Evolutionary conservation across 345 rosid species (phyloP), one percentile per base, ranked within the genome.

Genomic region (Hirschfeldia incana): DNA sequence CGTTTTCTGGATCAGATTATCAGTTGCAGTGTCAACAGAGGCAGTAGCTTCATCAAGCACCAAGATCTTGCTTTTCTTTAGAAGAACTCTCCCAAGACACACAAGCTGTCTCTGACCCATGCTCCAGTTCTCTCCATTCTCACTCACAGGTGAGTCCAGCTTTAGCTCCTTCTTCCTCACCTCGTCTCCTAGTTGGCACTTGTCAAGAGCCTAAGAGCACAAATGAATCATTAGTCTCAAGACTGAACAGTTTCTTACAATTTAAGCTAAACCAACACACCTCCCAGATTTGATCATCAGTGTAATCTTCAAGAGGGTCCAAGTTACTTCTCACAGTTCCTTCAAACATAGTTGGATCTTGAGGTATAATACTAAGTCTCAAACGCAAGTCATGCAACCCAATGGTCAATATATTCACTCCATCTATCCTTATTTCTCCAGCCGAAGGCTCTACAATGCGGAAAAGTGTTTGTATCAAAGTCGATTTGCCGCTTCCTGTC

Each of bases 61-160:
- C 82, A 94, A 74, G 64, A 94, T 85, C 76, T 88, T 94, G 73
- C 91, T 92, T 81, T 85, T 89, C 87, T 91, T 89, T 0, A 92
- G 87, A 16, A 94, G 85, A 55, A 91, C 97, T 13, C 97, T 89
- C 0, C 97, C 97, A 0, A 94, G 88, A 78, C 97, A 94, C 2
- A 89, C 89, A 0, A 94, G 85, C 76, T 94, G 97, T 75, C 94
- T 87, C 83, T 94, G 97, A 6, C 97, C 97, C 92, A 91, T 87
- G 75, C 98, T 94, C 98, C 98, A 92, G 77, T 92, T 94, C 78
- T 89, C 97, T 77, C 98, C 97, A 78, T 94, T 91, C 72, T 94
- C 94, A 0, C 79, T 78, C 34, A 92, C 98, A 86, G 84, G 59
- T 58, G 97, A 89, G 60, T 91, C 94, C 4, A 94, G 89, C 80